Evolutionary conservation across 495 filamentous ascomycete genomes (phyloP), one percentile per base, ranked within the genome.

Genomic region (Hypoxylon lienhwacheense): DNA sequence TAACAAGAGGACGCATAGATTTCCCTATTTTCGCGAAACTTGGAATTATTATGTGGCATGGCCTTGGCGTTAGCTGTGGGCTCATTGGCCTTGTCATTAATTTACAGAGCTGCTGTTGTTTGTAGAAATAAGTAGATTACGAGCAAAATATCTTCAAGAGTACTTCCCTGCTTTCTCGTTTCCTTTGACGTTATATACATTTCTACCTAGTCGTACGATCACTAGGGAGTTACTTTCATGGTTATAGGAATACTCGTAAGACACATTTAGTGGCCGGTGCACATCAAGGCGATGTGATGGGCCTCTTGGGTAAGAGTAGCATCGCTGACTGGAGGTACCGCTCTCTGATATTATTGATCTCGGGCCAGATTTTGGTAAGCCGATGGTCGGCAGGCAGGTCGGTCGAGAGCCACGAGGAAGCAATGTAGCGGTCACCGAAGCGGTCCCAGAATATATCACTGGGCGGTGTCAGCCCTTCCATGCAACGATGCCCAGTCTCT

Each of bases 31-130:
- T 40, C 42, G 52, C 34, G n/a, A 15, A n/a, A 36, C 16, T 43
- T 22, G 22, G n/a, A 21, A 32, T 50, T 26, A 57, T 49, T 45
- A 64, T 61, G 67, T 69, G 41, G 64, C 50, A 54, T 47, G 64
- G 47, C 61, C 50, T 56, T 47, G 66, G 66, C 66, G 64, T 66
- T 59, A 53, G 55, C 47, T 55, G 56, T 32, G 33, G 36, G 17
- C 17, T 43, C 17, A 39, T 12, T 24, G 12, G 3, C 10, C 28
- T 10, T 44, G 36, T 19, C 40, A 36, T 54, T 10, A 51, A 52
- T 44, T 28, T 48, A 47, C 21, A 21, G 11, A 31, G 34, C 22
- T 31, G 20, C 20, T 17, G 20, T 44, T 47, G 20, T 47, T 43
- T 14, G 28, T 24, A 29, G 14, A 43, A 12, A 17, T 11, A n/a